Base-by-base conservation (phyloP, 2,329 filamentous ascomycete species). In the Knufia fluminis region DNA sequence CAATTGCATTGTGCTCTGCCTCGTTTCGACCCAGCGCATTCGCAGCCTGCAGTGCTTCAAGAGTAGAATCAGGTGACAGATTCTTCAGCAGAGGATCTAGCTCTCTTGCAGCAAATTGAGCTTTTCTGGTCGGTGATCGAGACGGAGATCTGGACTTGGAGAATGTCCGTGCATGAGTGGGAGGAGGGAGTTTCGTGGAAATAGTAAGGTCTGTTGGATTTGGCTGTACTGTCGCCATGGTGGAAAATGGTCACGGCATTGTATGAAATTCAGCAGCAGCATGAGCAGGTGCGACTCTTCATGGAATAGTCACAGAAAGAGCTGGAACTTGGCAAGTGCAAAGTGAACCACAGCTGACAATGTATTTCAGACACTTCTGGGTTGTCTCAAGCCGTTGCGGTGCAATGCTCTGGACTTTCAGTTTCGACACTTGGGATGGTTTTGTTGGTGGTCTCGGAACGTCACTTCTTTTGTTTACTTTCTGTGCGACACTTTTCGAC, bases 61-160 rank as follows among this genome's bases (percentile, higher is more conserved):
- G 61, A 4, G 75, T 78, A 16, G 72, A 70, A 51, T 76, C 71
- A 6, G 76, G 75, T 10, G 76, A 77, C 0, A 78, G 65, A 49
- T 73, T 73, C 50, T 69, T 70, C 36, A 78, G 68, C 7, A 79
- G 61, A 48, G 71, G 71, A 48, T 74, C 70, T 33, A 68, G 59
- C 33, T 68, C 64, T 50, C 66, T 60, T 43, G 65, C 64, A 39
- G 64, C 57, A 12, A 68, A 64, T 16, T 61, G 58, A 16, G 61
- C 57, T 50, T 58, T 64, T 51, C 67, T 64, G 19, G 66, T 64
- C 14, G 68, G 66, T 19, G 66, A 68, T 40, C 62, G 61, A 22
- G 67, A 64, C n/a, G 63, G 61, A 42, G 66, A 64, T 22, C 59
- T 61, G 8, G 67, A 64, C 49, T 60, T 59, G 9, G 60, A 56